These are phyloP conservation scores for Chimonanthus praecox DNA, from an alignment of 164 flowering plant genomes.

Conservation along the genomic window DNA sequence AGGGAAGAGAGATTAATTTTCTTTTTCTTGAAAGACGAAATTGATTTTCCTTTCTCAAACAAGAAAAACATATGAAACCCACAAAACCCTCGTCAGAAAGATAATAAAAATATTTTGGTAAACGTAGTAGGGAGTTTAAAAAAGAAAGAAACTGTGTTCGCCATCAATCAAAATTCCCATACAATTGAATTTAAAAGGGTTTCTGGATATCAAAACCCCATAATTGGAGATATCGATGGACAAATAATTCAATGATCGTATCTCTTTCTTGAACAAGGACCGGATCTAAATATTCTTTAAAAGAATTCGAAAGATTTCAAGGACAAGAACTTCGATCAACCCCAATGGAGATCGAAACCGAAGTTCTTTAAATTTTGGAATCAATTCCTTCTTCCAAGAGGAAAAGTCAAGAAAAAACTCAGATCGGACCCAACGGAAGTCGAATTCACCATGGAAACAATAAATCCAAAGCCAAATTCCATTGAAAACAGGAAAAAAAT, in stretches of 20 bases:
- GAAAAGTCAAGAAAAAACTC: not conserved
- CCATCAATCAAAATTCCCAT: not conserved
- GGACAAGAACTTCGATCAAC: not conserved
- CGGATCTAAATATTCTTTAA: conserved; percentile 14
- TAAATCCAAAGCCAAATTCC: conserved; percentile 7
- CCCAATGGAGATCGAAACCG: conserved; percentile 1
- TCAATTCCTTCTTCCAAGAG: not conserved
- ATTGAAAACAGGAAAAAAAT: not conserved
- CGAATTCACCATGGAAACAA: conserved; percentile 3
- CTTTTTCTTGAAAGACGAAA: not conserved
- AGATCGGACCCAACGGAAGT: conserved; percentile 12
- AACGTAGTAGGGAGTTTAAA: too few species aligned
- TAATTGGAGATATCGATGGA: not conserved
- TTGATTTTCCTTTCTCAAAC: too few species aligned
- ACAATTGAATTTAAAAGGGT: not conserved
- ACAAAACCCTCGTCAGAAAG: not conserved
- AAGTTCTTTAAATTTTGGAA: not conserved
- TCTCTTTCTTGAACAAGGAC: not conserved
- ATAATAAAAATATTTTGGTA: not conserved
- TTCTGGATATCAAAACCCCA: conserved; percentile 3
- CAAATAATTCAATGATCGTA: not conserved
- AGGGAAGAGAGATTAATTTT: not conserved
- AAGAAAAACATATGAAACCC: not conserved
- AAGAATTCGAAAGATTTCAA: not conserved
- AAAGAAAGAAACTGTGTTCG: not conserved